Base-by-base conservation (phyloP, 306 rosid species). In the Purshia tridentata region DNA sequence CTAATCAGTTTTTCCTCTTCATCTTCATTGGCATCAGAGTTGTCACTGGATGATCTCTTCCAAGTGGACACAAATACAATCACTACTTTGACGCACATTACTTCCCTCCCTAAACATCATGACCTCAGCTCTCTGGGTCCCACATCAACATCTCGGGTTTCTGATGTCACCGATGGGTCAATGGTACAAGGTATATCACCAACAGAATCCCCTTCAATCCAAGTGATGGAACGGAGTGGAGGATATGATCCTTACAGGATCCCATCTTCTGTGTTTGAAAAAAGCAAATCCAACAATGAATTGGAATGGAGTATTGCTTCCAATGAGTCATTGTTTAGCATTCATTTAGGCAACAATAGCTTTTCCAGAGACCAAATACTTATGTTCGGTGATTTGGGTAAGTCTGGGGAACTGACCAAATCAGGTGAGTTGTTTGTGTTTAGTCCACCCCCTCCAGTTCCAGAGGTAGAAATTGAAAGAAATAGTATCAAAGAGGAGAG, bases 281-380 rank as follows among this genome's bases (percentile, higher is more conserved):
- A 53, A 65, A 86, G 67, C 64, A 53, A 56, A 72, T 72, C 85
- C 54, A 14, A 65, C 53, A 76, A 67, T 63, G 86, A 85, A 8
- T 4, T 74, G 84, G 97, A 91, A 22, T 94, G 98, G 98, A 94
- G 97, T 70, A 55, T 65, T 75, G 86, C 82, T 83, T 94, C 98
- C 47, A 88, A 91, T 76, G 98, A 94, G 0, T 94, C 97, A 19
- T 72, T 94, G 58, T 94, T 94, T 81, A 94, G 98, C 89, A 70
- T 94, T 83, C 87, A 89, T 18, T 1, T 88, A 35, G 97, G 87
- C 73, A 85, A 78, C 54, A 29, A 15, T 22, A 93, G 94, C 81
- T 84, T 88, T 67, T 62, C 86, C 71, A 80, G 84, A 77, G 94
- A 89, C 42, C 76, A 50, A 4, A 18, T 70, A 52, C 8, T 48